Base-by-base conservation (phyloP, 768 basidiomycete species). In the Tylopilus plumbeoviolaceoides region DNA sequence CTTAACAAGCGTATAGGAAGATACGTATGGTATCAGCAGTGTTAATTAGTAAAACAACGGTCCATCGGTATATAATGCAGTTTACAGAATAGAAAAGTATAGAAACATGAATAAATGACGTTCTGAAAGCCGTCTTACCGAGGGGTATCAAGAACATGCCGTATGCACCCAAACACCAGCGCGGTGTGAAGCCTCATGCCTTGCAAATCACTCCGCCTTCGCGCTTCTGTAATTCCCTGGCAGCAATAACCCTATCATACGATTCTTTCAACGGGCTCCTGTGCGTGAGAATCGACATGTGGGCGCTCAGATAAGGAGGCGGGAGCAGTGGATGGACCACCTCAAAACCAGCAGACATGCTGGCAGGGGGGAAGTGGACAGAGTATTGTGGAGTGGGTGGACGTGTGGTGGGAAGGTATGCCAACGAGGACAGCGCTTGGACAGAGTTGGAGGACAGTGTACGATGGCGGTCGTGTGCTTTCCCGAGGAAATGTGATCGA, bases 251-350 rank as follows among this genome's bases (percentile, higher is more conserved):
- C 47, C 85, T 77, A 53, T 89, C 87, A 60, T 81, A 83, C 21
- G 84, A 81, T 65, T 88, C 88, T 59, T 79, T 75, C 51, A 90
- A 71, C 21, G 89, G 87, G 47, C 78, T 81, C 46, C 84, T 77
- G 66, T 83, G 76, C 17, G 78, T 73, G 30, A 89, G 72, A 44
- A 87, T 78, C 18, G 85, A 85, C 66, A 89, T 72, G 53, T 91
- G 89, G 52, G 84, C 80, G 59, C 73, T 79, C 55, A 87, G 66
- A 63, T 89, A 89, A 39, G 87, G 87, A 4, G 80, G 78, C 0
- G 89, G 89, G 21, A 90, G 75, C 17, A 89, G 73, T 0, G 86
- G 79, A 63, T 91, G 89, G 9, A 85, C 79, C 23, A 70, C 73
- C 63, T 88, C 85, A 18, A 81, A 69, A 50, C 81, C 74, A 21